phyloP scores from a whole-genome alignment of 495 filamentous ascomycete genomes.

The Clohesyomyces aquaticus region DNA sequence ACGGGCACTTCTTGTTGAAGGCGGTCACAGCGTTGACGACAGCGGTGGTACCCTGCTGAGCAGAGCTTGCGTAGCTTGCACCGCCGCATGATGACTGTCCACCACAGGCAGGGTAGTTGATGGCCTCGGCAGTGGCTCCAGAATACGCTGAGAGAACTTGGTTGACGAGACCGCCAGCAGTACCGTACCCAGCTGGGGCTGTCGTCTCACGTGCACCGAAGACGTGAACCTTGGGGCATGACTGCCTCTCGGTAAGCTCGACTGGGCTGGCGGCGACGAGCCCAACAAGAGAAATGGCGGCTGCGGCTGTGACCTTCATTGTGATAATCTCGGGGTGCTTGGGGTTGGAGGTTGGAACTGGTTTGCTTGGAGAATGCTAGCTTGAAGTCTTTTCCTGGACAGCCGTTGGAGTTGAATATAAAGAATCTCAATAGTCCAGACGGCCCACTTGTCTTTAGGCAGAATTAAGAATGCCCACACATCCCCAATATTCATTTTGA shows the following conservation, averaged over 20 bases:
- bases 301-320: constrained; percentile 34
- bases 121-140: constrained; percentile 58
- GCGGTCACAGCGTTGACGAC: constrained; percentile 60
- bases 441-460: constrained; percentile 27
- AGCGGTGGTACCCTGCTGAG: constrained; percentile 55
- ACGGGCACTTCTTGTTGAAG: constrained; percentile 59
- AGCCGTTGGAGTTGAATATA: constrained; percentile 10
- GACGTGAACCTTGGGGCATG: constrained; percentile 41
- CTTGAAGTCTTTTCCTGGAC: constrained; percentile 10
- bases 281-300: constrained; percentile 28
- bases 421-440: background rate
- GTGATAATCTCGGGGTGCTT: constrained; percentile 11
- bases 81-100: constrained; percentile 56
- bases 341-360: background rate
- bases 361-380: no score
- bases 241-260: constrained; percentile 29
- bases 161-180: constrained; percentile 56
- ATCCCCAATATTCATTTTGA: constrained; percentile 20
- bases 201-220: constrained; percentile 50
- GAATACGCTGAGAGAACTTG: constrained; percentile 53
- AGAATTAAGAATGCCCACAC: constrained; percentile 20
- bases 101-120: constrained; percentile 65
- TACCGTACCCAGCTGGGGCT: constrained; percentile 58
- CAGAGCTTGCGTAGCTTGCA: constrained; percentile 58
- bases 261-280: constrained; percentile 30